These are phyloP conservation scores for Lactifluus pinguis DNA, from an alignment of 768 basidiomycete species.

Conservation along the genomic window DNA sequence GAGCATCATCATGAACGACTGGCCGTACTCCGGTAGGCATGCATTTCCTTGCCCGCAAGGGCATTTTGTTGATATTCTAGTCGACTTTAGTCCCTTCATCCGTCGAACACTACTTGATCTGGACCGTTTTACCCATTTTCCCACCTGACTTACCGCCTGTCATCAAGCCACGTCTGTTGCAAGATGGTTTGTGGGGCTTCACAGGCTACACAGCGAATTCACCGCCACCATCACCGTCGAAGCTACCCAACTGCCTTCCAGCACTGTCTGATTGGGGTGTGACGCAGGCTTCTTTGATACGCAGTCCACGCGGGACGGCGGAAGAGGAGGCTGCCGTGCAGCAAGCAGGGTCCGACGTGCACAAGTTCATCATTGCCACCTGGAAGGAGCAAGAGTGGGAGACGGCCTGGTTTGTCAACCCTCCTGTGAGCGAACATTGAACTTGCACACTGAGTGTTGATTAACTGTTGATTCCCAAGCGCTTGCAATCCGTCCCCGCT, in stretches of 20 bases:
- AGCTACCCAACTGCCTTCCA: constrained; percentile 46
- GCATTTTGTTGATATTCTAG: not conserved
- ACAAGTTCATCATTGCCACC: constrained; percentile 49
- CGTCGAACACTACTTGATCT: constrained; percentile 67
- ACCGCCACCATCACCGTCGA: constrained; percentile 52
- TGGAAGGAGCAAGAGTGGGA: constrained; percentile 79
- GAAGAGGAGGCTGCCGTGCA: constrained; percentile 45
- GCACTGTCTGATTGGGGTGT: constrained; percentile 64
- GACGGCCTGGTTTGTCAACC: constrained; percentile 88
- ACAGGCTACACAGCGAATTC: constrained; percentile 42
- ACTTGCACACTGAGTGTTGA: not conserved
- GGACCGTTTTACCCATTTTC: constrained; percentile 67
- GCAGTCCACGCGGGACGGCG: constrained; percentile 39
- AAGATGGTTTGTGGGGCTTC: constrained; percentile 80
- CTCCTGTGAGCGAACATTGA: constrained; percentile 47
- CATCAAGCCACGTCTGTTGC: constrained; percentile 49
- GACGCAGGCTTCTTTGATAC: constrained; percentile 50
- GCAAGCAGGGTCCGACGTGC: constrained; percentile 48
- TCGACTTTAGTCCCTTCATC: constrained; percentile 47
- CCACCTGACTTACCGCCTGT: constrained; percentile 45
- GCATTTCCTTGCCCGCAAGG: too few relatives aligned
- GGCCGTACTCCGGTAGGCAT: constrained; percentile 73
- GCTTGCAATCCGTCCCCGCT: constrained; percentile 73
- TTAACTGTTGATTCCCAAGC: constrained; percentile 30
- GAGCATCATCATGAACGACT: constrained; percentile 74